These are phyloP conservation scores for Aspergillus chevalieri DNA, from an alignment of 2,329 filamentous ascomycete genomes.

Conservation along the genomic window DNA sequence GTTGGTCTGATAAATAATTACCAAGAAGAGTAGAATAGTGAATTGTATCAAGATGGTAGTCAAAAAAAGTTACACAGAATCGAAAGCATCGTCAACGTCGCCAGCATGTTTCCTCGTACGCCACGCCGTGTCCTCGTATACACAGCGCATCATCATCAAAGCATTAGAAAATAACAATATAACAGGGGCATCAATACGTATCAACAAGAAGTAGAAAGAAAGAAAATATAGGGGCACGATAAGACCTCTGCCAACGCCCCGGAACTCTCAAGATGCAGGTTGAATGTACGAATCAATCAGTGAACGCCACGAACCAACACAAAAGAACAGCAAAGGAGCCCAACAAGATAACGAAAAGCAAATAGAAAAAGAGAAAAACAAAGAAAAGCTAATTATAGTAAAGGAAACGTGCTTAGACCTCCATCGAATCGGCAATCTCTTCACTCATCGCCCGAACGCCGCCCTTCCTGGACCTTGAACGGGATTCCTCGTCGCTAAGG, in stretches of 20 bases:
- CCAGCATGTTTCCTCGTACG: not conserved
- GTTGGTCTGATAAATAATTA: not conserved
- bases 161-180: not conserved
- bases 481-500: slow-evolving; percentile 40
- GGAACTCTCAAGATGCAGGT: slow-evolving; percentile 15
- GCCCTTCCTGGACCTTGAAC: slow-evolving; percentile 37
- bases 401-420: slow-evolving; percentile 35
- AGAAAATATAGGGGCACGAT: slow-evolving; percentile 7
- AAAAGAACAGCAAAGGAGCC: not conserved
- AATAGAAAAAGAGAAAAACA: slow-evolving; percentile 3
- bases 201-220: not conserved
- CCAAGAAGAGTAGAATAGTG: not conserved
- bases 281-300: slow-evolving; percentile 13
- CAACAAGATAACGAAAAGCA: slow-evolving; percentile 4
- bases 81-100: not conserved
- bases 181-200: not conserved
- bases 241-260: slow-evolving; percentile 16
- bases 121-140: not conserved
- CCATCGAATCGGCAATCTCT: slow-evolving; percentile 49
- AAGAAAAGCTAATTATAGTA: slow-evolving; percentile 1
- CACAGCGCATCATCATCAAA: not conserved
- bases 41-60: not conserved
- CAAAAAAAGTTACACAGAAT: not conserved
- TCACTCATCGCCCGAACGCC: slow-evolving; percentile 49
- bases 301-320: not conserved